Base-by-base conservation (phyloP, 495 filamentous ascomycete genomes). In the Aspergillus carlsbadensis region DNA sequence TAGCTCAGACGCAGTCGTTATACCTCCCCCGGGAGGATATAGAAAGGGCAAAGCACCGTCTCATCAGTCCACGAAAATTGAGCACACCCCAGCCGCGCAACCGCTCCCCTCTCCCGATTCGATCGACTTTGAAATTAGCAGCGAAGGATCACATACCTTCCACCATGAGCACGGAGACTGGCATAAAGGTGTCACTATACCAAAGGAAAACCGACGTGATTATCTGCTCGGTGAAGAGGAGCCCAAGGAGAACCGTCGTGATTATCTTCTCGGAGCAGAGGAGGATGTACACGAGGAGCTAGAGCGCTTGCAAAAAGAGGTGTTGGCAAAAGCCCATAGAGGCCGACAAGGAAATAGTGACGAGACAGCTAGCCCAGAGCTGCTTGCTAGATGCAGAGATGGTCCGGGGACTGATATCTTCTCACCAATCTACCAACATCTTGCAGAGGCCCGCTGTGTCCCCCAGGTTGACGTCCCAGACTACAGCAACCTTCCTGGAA, bases 401-500 rank as follows among this genome's bases (percentile, higher is more conserved):
- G 67, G 67, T 13, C 58, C 60, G 8, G 67, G 64, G 10, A 62
- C 51, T 0, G 58, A 70, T 39, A 62, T 47, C 5, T 24, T 48
- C 2, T 64, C 64, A 0, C 31, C 49, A 6, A 26, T 58, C 3
- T 70, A 61, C 34, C 24, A 55, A 10, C 20, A 57, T 6, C 47
- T 66, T n/a, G 52, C 40, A 18, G 49, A 43, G 11, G 13, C 40
- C 21, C 58, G 66, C 26, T 15, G 36, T 11, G 42, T 37, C 51
- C 26, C 40, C 0, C 41, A 36, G 17, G 41, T 35, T 1, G 44
- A 35, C 2, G 35, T 36, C 20, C 22, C 36, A 0, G 44, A 55
- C 15, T 40, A 26, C 5, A 45, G 26, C 13, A 17, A 39, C 5
- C 5, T 22, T 13, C 37, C 46, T 14, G 17, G 29, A 2, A 5